Base-by-base conservation (phyloP, 805 yeast genomes). In the Starmerella lactis-condensi region DNA sequence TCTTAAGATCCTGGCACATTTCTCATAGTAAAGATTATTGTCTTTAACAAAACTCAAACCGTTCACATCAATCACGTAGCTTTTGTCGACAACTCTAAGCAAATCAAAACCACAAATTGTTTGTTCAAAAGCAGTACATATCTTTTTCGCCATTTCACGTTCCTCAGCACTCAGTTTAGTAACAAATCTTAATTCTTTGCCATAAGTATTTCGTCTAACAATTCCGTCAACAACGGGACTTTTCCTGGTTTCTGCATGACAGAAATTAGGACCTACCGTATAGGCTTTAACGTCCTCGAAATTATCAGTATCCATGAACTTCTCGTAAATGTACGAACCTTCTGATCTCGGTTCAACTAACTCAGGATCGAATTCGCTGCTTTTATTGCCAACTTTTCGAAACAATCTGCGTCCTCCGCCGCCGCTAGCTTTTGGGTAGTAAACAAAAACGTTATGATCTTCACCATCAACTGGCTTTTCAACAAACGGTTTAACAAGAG, bases 171-270 rank as follows among this genome's bases (percentile, higher is more conserved):
- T 58, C 32, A 89, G 60, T 41, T 75, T 71, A 1, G 98, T 85
- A 22, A 89, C 65, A 48, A 76, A 89, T 40, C 99, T 65, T 28
- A 89, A 74, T 56, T 89, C 99, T 53, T 89, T 89, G 28, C 99
- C 99, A 47, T 83, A 93, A 1, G 96, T 83, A 50, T 89, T 89
- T 52, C 99, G 68, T 48, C 95, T 67, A 17, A 89, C 99, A 35
- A 89, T 78, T 28, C 99, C 99, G 57, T 89, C 99, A n/a, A 89
- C 98, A 3, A 89, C 98, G 1, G 99, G 99, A 0, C 94, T 81
- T 53, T 89, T 89, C 48, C 99, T 67, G 1, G 99, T 89, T 51
- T 89, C 99, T 0, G 98, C 99, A 53, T 89, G 99, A 51, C 98
- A 89, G 48, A 67, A 89, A 13, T 60, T 60, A 3, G 75, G 70